Base-by-base conservation (phyloP, 805 yeast species). In the Candida wancherniae region DNA sequence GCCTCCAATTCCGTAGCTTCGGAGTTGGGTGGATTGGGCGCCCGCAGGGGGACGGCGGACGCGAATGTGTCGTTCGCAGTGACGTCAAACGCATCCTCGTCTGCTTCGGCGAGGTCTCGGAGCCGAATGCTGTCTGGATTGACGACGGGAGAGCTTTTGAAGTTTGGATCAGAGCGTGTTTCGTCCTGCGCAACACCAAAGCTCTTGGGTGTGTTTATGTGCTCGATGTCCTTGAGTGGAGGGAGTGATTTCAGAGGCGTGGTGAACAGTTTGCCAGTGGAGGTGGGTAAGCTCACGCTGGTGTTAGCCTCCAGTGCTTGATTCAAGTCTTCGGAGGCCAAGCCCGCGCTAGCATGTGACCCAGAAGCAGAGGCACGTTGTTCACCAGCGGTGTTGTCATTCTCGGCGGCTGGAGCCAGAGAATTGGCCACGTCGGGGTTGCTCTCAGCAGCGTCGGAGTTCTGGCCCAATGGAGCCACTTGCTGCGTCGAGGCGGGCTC, bases 191-290 rank as follows among this genome's bases (percentile, higher is more conserved):
- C 70, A 13, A 65, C 70, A 21, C 47, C 41, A 39, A 65, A 64
- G 6, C 60, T 45, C 28, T 63, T 64, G 2, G 71, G 71, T 1
- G 71, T 65, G 6, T 49, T 54, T 12, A 65, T 64, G 10, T 40
- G 40, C 24, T 65, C 71, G 12, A 65, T 64, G 31, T 64, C 69
- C 40, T 65, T 65, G 16, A 65, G 46, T 5, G 70, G 59, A 1
- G 69, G 70, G 18, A 65, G 51, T 16, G 55, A 47, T 37, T 63
- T 64, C 52, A 57, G 58, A 0, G 71, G 70, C 13, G 71, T 64
- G 15, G 66, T n/a, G n/a, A n/a, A n/a, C n/a, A n/a, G n/a, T n/a
- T n/a, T n/a, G n/a, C n/a, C n/a, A n/a, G n/a, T n/a, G n/a, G n/a
- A n/a, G n/a, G n/a, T n/a, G n/a, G n/a, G n/a, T n/a, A n/a, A n/a